A percentile compares a stretch with the other conserved stretches of the same genome.
Conservation (phyloP, 192 early-diverging fungal species). For the Cetraspora pellucida region DNA sequence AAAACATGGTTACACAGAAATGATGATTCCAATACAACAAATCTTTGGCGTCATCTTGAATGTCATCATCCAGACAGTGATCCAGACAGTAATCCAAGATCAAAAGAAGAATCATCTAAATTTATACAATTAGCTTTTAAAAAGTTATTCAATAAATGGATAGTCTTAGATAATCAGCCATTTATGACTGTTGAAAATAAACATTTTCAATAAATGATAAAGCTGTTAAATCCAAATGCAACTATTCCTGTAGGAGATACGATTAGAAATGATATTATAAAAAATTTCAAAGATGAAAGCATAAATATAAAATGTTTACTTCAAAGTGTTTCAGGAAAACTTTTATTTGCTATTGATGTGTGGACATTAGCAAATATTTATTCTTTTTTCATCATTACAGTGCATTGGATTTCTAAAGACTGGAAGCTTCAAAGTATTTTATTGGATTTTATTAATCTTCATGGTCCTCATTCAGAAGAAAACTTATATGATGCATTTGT, state of each 20-base stretch:
- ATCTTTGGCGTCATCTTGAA: slow-evolving; percentile 1
- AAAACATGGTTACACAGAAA: not conserved
- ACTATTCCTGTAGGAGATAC: not conserved
- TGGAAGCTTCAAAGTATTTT: not conserved
- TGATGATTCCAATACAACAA: not conserved
- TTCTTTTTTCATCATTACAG: slow-evolving; percentile 11
- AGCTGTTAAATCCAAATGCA: slow-evolving; percentile 21
- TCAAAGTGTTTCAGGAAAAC: not conserved
- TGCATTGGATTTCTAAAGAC: not conserved
- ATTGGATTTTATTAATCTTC: slow-evolving; percentile 16
- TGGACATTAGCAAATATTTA: not conserved
- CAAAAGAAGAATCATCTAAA: not conserved
- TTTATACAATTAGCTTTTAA: slow-evolving; percentile 9
- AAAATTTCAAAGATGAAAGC: not conserved
- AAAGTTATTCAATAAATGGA: slow-evolving; percentile 3
- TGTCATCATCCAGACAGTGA: not conserved
- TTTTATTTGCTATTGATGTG: slow-evolving; percentile 3
- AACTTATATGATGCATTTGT: slow-evolving; percentile 6
- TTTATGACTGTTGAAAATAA: slow-evolving; percentile 1
- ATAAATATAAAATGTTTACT: not conserved
- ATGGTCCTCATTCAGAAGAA: not conserved
- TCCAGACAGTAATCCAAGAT: too few species aligned
- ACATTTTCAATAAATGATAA: too few species aligned
- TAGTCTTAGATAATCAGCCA: slow-evolving; percentile 1
- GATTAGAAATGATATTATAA: slow-evolving; percentile 1